phyloP scores from a whole-genome alignment of 257 asterid species.

The Ajuga chamaepitys region DNA sequence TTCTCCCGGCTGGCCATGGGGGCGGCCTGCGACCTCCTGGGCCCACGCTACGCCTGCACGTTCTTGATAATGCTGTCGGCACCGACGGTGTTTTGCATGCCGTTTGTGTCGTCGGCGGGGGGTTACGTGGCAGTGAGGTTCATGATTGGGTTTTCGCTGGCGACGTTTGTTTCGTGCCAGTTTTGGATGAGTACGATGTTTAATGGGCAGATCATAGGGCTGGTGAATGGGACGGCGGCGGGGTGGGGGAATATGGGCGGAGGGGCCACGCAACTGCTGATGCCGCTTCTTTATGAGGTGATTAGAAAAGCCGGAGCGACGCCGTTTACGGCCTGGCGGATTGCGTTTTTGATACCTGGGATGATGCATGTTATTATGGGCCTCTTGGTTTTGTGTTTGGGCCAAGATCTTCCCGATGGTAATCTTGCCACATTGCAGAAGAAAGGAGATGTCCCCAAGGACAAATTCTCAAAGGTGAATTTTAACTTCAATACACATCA shows the following conservation, averaged over 20 bases:
- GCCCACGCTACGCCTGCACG: slow-evolving; percentile 57
- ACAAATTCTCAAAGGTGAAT: slow-evolving; percentile 35
- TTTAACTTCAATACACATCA: too few species aligned
- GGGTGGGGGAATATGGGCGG: slow-evolving; percentile 79
- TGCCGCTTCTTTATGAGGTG: slow-evolving; percentile 44
- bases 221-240: slow-evolving; percentile 50
- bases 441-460: slow-evolving; percentile 37
- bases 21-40: slow-evolving; percentile 47
- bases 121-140: slow-evolving; percentile 40
- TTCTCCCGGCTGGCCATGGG: slow-evolving; percentile 59
- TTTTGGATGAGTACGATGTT: slow-evolving; percentile 62
- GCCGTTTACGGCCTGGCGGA: slow-evolving; percentile 54
- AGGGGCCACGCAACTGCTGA: slow-evolving; percentile 50
- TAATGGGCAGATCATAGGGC: slow-evolving; percentile 40
- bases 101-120: slow-evolving; percentile 41
- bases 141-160: slow-evolving; percentile 57
- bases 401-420: slow-evolving; percentile 64
- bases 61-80: slow-evolving; percentile 40
- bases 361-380: slow-evolving; percentile 47
- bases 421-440: slow-evolving; percentile 31
- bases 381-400: slow-evolving; percentile 33
- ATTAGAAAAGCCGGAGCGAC: slow-evolving; percentile 34
- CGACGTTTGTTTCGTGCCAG: slow-evolving; percentile 59
- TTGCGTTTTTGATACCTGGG: slow-evolving; percentile 51
- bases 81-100: slow-evolving; percentile 50